Evolutionary conservation across 805 yeast species (phyloP).

Genomic region (Yamadazyma paraphyllophila): DNA sequence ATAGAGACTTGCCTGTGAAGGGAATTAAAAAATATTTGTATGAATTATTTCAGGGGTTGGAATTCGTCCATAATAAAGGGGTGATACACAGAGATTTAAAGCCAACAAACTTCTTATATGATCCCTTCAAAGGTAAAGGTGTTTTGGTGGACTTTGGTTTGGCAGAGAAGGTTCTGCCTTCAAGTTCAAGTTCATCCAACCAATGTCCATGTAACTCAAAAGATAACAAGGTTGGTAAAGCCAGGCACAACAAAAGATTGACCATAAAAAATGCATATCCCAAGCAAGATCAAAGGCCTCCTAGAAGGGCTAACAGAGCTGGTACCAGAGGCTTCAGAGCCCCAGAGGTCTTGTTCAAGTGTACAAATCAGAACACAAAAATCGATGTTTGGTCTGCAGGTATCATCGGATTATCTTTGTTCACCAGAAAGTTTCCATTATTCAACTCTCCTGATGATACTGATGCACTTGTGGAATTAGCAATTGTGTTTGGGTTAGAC

Average conservation of each 20-base stretch:
- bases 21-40: constrained; percentile 81
- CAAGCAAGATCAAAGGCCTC: constrained; percentile 83
- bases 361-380: constrained; percentile 77
- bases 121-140: constrained; percentile 66
- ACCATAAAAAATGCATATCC: constrained; percentile 59
- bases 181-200: constrained; percentile 18
- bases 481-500: constrained; percentile 73
- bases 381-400: constrained; percentile 95
- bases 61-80: constrained; percentile 50
- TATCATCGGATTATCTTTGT: constrained; percentile 73
- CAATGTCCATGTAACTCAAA: constrained; percentile 55
- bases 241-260: constrained; percentile 20
- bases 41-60: constrained; percentile 74
- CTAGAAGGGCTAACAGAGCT: constrained; percentile 93
- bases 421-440: constrained; percentile 83
- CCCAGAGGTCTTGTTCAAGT: constrained; percentile 86
- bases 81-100: constrained; percentile 44
- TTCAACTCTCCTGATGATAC: constrained; percentile 92
- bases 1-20: constrained; percentile 69
- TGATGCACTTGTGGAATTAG: constrained; percentile 84
- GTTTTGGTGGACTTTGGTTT: constrained; percentile 90
- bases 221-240: constrained; percentile 10
- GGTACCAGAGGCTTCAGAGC: constrained; percentile 96
- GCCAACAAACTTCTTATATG: constrained; percentile 67
- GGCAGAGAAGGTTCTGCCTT: constrained; percentile 55